phyloP scores from a whole-genome alignment of 1,139 yeast species.

The Blastobotrys capitulatus region DNA sequence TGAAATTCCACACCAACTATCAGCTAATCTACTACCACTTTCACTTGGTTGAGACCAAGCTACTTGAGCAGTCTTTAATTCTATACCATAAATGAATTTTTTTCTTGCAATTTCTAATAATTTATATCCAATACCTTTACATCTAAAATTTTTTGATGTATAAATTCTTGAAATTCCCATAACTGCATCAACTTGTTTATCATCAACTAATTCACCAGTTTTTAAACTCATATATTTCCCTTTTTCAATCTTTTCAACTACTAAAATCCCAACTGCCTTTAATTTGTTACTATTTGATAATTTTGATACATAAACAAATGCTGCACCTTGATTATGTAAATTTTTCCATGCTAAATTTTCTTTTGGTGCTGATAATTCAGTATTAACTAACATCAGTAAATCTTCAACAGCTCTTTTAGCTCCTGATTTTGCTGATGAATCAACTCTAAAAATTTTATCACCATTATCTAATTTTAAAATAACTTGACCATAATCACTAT shows the following conservation, averaged over 20 bases:
- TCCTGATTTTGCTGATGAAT: conserved; percentile 28
- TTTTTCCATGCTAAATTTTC: conserved; percentile 47
- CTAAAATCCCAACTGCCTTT: conserved; percentile 49
- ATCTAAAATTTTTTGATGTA: conserved; percentile 51
- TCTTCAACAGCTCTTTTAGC: conserved; percentile 33
- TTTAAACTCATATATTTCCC: conserved; percentile 46
- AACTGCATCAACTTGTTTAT: conserved; percentile 16
- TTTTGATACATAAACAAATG: conserved; percentile 43
- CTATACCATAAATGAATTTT: conserved; percentile 49
- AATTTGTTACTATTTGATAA: conserved; percentile 14
- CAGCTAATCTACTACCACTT: conserved; percentile 53
- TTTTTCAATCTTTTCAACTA: conserved; percentile 35
- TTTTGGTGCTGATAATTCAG: conserved; percentile 52
- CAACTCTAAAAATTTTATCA: conserved; percentile 22
- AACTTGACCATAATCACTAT: conserved; percentile 34
- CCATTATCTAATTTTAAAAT: background rate
- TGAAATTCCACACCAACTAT: conserved; percentile 19
- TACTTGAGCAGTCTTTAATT: conserved; percentile 39
- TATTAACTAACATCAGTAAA: conserved; percentile 48
- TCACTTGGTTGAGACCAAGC: conserved; percentile 73
- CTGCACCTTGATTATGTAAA: conserved; percentile 27
- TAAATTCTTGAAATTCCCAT: conserved; percentile 64
- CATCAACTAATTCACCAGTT: conserved; percentile 33
- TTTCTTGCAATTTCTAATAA: conserved; percentile 41
- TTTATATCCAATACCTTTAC: conserved; percentile 44